Base-by-base conservation (phyloP, 2,329 filamentous ascomycete genomes). In the Cladosporium sp. region DNA sequence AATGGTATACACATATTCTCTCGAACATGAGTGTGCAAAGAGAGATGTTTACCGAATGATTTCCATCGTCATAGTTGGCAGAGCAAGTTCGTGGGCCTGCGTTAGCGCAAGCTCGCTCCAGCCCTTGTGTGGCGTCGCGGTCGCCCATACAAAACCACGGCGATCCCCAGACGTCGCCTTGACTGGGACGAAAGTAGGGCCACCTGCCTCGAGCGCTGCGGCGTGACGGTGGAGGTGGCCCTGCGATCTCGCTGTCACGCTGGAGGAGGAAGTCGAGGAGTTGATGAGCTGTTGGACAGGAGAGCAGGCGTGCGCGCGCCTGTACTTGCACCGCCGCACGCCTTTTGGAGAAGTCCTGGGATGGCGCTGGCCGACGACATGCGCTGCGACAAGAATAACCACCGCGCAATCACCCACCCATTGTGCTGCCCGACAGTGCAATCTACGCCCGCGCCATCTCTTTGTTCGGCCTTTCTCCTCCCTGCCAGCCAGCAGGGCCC, bases 401-500 rank as follows among this genome's bases (percentile, higher is more conserved):
- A 20, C 40, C 28, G 52, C 45, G 37, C 43, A 38, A 58, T 19
- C 54, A n/a, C 42, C 2, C 34, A 56, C 25, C 30, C 54, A 56
- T 34, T 45, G 34, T 56, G 40, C 45, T 39, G 30, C 28, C 36
- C 38, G 34, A 43, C 30, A 34, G 51, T 59, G 51, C 43, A 39
- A 58, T 39, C 36, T 50, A 14, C 49, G 36, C 60, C 54, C 19
- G 30, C 28, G 50, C 47, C 55, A 38, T 52, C 40, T 56, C 63
- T 58, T 51, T 60, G 47, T 59, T 63, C 58, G 54, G 45, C 58
- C 56, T 55, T 22, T 38, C 39, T 61, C 37, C 36, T 47, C 43
- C 43, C 49, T 39, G 36, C 34, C 36, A 9, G 36, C 55, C 45
- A 9, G 43, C 55, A 57, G 40, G 55, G 43, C 20, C 34, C 34